These are phyloP conservation scores for Fonsecaea nubica DNA, from an alignment of 2,329 filamentous ascomycete genomes.

Conservation along the genomic window DNA sequence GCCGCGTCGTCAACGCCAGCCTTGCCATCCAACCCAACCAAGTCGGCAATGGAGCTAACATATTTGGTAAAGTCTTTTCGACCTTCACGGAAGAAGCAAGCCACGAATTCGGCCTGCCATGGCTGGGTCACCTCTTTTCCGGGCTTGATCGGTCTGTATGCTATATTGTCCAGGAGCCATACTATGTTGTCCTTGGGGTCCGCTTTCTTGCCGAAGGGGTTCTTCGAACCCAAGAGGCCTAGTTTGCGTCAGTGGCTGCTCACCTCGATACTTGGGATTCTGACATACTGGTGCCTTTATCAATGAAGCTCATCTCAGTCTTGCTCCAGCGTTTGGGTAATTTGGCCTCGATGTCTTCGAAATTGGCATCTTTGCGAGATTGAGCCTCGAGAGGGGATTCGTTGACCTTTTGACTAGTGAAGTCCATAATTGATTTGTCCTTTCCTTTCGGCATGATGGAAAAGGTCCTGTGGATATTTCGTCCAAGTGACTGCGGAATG, in stretches of 20 bases:
- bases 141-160: constrained; percentile 62
- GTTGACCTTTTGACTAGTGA: constrained; percentile 35
- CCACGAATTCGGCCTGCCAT: constrained; percentile 85
- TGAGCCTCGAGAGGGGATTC: constrained; percentile 40
- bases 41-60: constrained; percentile 72
- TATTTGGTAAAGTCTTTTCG: constrained; percentile 71
- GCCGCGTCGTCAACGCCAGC: constrained; percentile 59
- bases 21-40: constrained; percentile 69
- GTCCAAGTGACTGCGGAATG: constrained; percentile 11
- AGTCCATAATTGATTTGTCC: constrained; percentile 27
- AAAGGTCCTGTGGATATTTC: constrained; percentile 4
- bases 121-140: constrained; percentile 44
- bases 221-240: constrained; percentile 50
- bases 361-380: constrained; percentile 40
- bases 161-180: constrained; percentile 91
- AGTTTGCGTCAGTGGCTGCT: constrained; percentile 15
- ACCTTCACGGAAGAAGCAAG: constrained; percentile 78
- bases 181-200: constrained; percentile 72
- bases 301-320: constrained; percentile 39
- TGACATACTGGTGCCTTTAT: constrained; percentile 39
- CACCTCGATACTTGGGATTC: not conserved
- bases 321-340: constrained; percentile 39
- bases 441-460: constrained; percentile 28
- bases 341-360: constrained; percentile 37
- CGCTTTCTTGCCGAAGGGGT: constrained; percentile 66